Conservation (phyloP, 1,284 basidiomycete genomes). For the Phaffia rhodozyma region DNA sequence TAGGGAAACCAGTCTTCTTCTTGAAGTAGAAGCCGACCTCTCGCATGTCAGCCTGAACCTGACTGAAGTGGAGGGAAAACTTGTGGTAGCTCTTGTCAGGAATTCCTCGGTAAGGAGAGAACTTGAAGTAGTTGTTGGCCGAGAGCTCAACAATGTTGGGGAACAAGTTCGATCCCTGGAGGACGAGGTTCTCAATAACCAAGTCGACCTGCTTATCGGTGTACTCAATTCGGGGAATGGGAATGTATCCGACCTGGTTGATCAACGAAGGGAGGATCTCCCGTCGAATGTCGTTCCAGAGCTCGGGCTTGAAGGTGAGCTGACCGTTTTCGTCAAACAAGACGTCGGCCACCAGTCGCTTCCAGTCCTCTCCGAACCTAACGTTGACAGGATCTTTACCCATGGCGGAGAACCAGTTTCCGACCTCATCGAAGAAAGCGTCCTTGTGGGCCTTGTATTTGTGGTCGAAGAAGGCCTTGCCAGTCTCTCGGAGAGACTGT, state of each 20-base stretch:
- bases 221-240: constrained; percentile 84
- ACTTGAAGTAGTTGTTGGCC: constrained; percentile 69
- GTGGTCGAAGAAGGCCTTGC: constrained; percentile 65
- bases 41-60: constrained; percentile 89
- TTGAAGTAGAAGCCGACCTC: constrained; percentile 81
- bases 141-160: constrained; percentile 63
- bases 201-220: constrained; percentile 74
- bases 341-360: constrained; percentile 66
- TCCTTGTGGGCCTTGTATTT: constrained; percentile 82
- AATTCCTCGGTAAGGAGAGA: constrained; percentile 58
- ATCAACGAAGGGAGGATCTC: constrained; percentile 73
- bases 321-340: constrained; percentile 66
- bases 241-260: constrained; percentile 67
- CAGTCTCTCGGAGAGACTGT: constrained; percentile 50
- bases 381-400: constrained; percentile 71
- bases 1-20: constrained; percentile 45
- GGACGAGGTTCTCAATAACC: constrained; percentile 83
- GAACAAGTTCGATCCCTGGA: constrained; percentile 51
- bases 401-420: constrained; percentile 69
- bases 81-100: constrained; percentile 45
- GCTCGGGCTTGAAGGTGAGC: constrained; percentile 72
- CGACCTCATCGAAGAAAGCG: constrained; percentile 55
- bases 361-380: constrained; percentile 71
- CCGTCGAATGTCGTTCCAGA: constrained; percentile 74
- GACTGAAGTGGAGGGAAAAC: constrained; percentile 57